Percentiles rank a stretch among this genome's conserved stretches.
Conservation (phyloP, 2,329 filamentous ascomycete species). For the Pestalotiopsis sp. region DNA sequence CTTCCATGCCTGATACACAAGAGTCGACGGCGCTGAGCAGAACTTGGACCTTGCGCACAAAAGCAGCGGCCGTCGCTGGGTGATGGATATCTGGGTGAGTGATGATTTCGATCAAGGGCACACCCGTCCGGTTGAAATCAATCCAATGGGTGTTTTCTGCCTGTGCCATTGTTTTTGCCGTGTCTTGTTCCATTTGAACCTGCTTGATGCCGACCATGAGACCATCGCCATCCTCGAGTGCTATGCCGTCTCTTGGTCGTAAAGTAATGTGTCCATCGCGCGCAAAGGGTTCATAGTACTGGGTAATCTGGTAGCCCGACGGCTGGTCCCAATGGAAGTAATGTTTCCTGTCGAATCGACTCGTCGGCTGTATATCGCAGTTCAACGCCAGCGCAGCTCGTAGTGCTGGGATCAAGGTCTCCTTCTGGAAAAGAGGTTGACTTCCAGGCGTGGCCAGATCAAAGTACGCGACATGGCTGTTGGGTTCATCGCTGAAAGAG, state of each 20-base stretch:
- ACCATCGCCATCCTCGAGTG: constrained; percentile 70
- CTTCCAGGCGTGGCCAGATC: constrained; percentile 88
- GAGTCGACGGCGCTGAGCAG: constrained; percentile 80
- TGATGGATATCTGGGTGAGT: constrained; percentile 87
- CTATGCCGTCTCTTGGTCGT: constrained; percentile 76
- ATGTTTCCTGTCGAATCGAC: constrained; percentile 93
- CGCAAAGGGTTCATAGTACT: constrained; percentile 81
- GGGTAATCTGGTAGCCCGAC: constrained; percentile 94
- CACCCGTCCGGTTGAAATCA: constrained; percentile 91
- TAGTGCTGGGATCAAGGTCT: constrained; percentile 84
- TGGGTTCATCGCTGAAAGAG: constrained; percentile 71
- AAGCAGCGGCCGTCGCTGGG: constrained; percentile 82
- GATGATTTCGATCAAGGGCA: constrained; percentile 93
- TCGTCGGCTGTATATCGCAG: constrained; percentile 76
- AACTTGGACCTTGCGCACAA: constrained; percentile 86
- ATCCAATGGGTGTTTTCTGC: constrained; percentile 75
- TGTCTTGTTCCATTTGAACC: constrained; percentile 97
- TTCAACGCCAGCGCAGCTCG: constrained; percentile 84
- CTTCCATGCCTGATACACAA: constrained; percentile 90
- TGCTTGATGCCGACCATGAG: constrained; percentile 85
- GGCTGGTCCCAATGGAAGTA: constrained; percentile 99
- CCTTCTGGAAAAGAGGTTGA: constrained; percentile 83
- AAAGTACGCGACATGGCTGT: constrained; percentile 86
- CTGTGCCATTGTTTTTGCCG: constrained; percentile 87
- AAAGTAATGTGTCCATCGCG: constrained; percentile 74